Evolutionary conservation across 495 filamentous ascomycete species (phyloP).

Genomic region (Choiromyces venosus): DNA sequence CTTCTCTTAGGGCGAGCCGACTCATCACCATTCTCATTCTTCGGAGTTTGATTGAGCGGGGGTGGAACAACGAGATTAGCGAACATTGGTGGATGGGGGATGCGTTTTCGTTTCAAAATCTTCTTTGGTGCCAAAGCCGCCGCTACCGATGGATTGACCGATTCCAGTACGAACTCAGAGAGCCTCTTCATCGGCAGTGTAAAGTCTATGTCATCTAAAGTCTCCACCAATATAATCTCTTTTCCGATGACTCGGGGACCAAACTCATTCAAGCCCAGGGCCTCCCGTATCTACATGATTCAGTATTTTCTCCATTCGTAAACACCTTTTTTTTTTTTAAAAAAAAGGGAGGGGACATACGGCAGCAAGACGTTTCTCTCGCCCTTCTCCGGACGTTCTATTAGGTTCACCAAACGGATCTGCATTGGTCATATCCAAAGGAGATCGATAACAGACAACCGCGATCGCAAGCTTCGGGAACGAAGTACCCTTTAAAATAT

Average conservation of each 20-base stretch:
- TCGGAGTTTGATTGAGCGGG: not conserved
- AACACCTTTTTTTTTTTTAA: not conserved
- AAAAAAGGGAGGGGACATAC: slow-evolving; percentile 28
- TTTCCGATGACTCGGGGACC: slow-evolving; percentile 19
- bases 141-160: slow-evolving; percentile 29
- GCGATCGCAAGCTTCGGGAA: slow-evolving; percentile 36
- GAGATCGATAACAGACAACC: slow-evolving; percentile 40
- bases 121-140: slow-evolving; percentile 26
- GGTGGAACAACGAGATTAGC: slow-evolving; percentile 5
- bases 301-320: not conserved
- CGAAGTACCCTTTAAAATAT: slow-evolving; percentile 21
- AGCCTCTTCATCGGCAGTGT: slow-evolving; percentile 23
- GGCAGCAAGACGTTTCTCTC: slow-evolving; percentile 33
- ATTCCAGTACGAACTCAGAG: slow-evolving; percentile 25
- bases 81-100: slow-evolving; percentile 21
- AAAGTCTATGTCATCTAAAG: slow-evolving; percentile 28
- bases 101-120: slow-evolving; percentile 24
- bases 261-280: slow-evolving; percentile 27
- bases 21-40: slow-evolving; percentile 2
- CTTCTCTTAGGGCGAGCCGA: not conserved
- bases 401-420: slow-evolving; percentile 36
- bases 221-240: slow-evolving; percentile 35
- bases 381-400: slow-evolving; percentile 33
- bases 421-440: slow-evolving; percentile 33
- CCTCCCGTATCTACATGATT: slow-evolving; percentile 31